Conservation (phyloP, 192 early-diverging fungal genomes). For the Coemansia furcata region DNA sequence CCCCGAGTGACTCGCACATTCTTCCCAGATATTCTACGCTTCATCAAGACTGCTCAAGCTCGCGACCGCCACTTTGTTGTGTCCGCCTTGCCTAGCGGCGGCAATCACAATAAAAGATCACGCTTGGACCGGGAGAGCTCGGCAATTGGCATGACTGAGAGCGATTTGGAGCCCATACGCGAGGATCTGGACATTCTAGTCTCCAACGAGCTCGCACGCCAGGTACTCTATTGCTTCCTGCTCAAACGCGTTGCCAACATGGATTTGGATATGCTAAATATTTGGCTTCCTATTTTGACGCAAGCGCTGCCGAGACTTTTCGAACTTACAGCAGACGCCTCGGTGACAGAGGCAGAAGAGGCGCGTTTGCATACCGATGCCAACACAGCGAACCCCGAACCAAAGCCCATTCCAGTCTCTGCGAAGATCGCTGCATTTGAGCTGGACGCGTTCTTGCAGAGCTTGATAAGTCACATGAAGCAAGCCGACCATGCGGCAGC, state of each 20-base stretch:
- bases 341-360: background rate
- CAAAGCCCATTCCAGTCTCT: background rate
- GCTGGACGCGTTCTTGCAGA: conserved; percentile 36
- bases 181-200: conserved; percentile 16
- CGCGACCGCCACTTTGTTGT: conserved; percentile 8
- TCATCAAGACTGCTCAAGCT: conserved; percentile 17
- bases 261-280: conserved; percentile 34
- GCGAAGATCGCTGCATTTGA: conserved; percentile 28
- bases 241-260: conserved; percentile 22
- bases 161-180: conserved; percentile 3
- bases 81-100: background rate
- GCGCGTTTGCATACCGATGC: background rate
- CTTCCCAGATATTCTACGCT: conserved; percentile 13
- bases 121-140: conserved; percentile 3
- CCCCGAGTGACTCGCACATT: conserved; percentile 16
- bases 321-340: conserved; percentile 4
- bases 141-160: background rate
- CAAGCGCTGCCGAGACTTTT: conserved; percentile 13
- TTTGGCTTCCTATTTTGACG: conserved; percentile 29
- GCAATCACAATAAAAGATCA: background rate
- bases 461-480: conserved; percentile 22
- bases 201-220: conserved; percentile 28
- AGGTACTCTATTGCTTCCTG: conserved; percentile 39
- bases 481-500: conserved; percentile 5
- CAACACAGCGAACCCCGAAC: background rate